Evolutionary conservation across 306 rosid genomes (phyloP), one percentile per base, ranked within the genome.

Genomic region (Glycine soja): DNA sequence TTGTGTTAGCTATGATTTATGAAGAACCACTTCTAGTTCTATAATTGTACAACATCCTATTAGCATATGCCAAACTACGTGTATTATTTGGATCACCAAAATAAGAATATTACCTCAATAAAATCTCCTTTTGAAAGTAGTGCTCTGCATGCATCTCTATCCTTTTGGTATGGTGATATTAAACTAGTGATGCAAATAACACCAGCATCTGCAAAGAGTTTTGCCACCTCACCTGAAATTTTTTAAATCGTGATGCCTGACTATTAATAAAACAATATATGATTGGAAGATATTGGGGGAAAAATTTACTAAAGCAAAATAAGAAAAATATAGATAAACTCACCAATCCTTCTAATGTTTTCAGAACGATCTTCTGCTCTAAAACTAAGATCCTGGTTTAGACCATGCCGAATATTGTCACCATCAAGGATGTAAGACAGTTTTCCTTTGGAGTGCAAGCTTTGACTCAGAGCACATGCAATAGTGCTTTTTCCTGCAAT

Each of bases 161-260:
- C 97, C 83, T 83, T 92, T 84, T 66, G 88, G 86, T 91, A 95
- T 40, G 99, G 99, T 73, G 99, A 93, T 86, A 95, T 95, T 82
- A 95, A 88, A 79, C 99, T 91, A 63, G 97, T 88, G 80, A 93
- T 89, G 87, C 99, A 93, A 86, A 95, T 93, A 79, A 90, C 59
- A 74, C 99, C 98, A 70, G 99, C 94, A 93, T 95, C 99, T 51
- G 99, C 97, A 85, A 95, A 90, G 51, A 95, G 94, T 89, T 91
- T 95, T 81, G 99, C 98, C 43, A 95, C 99, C 89, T 95, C 98
- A 40, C 97, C 99, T 95, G 75, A 70, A 85, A 73, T 8, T 47
- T 78, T 80, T 75, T 75, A 70, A 24, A 75, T 59, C 38, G 36
- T 16, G 79, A 64, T 10, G 80, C 13, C 62, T 81, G 66, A 65